Evolutionary conservation across 345 rosid species (phyloP), one percentile per base, ranked within the genome.

Genomic region (Hibiscus tridactylites): DNA sequence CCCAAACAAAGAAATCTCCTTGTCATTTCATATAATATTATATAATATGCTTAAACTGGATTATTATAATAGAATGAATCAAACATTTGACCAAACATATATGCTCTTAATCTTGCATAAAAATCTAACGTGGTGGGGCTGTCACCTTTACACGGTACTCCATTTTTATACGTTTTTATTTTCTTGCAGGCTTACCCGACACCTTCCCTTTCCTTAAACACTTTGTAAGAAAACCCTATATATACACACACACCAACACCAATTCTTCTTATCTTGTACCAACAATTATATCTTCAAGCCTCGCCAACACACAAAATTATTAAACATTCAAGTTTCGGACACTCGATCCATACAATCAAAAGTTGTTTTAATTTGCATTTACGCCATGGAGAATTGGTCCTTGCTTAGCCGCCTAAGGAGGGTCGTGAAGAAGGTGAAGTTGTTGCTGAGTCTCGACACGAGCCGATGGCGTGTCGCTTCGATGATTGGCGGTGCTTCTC

Each of bases 371-470:
- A 8, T 39, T 39, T 39, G 44, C 9, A 39, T 7, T 2, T 71
- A 31, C 9, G 26, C n/a, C 42, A 60, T 60, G 74, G 73, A 74
- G 11, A 71, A 61, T 0, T 74, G 73, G 78, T 68, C 87, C 15
- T 2, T 94, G 78, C 79, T 91, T 5, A 74, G 83, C 75, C 90
- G 88, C 61, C 77, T 94, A 9, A 78, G 81, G 79, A 83, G 76
- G 72, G 97, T 89, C 0, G 91, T 91, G 72, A 91, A 81, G 74
- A 94, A 88, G 87, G 83, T 92, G 8, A 84, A 78, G 56, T 35
- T 90, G 63, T 60, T 94, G 65, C 77, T 91, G 6, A 81, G 74
- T 61, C 77, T 88, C 68, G 80, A 81, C 33, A 28, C 85, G 21
- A 76, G 78, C 19, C 77, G 84, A 3, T 87, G 93, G 93, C 78